Evolutionary conservation across 768 basidiomycete genomes (phyloP).

Genomic region (Melanogaster broomeanus): DNA sequence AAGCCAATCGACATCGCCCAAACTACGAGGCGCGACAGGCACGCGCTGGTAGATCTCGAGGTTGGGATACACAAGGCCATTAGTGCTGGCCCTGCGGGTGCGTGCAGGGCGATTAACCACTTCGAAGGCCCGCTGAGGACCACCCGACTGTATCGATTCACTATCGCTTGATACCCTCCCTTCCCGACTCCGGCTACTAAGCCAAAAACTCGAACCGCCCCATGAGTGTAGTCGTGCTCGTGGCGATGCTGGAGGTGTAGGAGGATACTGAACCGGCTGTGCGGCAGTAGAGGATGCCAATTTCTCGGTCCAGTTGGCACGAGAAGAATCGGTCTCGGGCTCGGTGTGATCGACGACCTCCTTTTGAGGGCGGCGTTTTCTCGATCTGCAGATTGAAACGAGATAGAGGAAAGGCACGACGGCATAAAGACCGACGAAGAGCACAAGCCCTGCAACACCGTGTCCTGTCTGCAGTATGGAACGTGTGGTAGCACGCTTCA

Average conservation of each 20-base stretch:
- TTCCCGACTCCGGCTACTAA: slow-evolving; percentile 35
- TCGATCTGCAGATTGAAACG: slow-evolving; percentile 22
- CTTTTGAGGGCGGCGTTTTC: slow-evolving; percentile 15
- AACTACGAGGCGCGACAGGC: slow-evolving; percentile 48
- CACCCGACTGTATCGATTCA: slow-evolving; percentile 34
- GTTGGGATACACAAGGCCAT: slow-evolving; percentile 41
- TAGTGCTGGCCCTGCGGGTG: slow-evolving; percentile 52
- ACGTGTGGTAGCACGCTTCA: slow-evolving; percentile 35
- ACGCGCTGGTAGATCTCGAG: slow-evolving; percentile 49
- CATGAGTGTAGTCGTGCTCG: slow-evolving; percentile 38
- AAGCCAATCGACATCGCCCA: slow-evolving; percentile 80
- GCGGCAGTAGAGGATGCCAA: slow-evolving; percentile 29
- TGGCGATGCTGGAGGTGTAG: slow-evolving; percentile 32
- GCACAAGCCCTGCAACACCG: slow-evolving; percentile 61
- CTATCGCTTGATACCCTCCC: slow-evolving; percentile 44
- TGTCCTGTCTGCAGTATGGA: slow-evolving; percentile 57
- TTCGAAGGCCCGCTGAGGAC: slow-evolving; percentile 44
- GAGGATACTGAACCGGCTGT: slow-evolving; percentile 32
- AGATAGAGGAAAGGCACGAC: slow-evolving; percentile 46
- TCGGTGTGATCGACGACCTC: slow-evolving; percentile 25
- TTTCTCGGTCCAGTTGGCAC: slow-evolving; percentile 44
- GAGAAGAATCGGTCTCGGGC: slow-evolving; percentile 26
- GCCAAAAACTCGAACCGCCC: slow-evolving; percentile 40
- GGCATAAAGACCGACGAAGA: slow-evolving; percentile 64
- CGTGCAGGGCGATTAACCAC: slow-evolving; percentile 51